Conservation (phyloP, 140 eudicot genomes). For the Oenanthe javanica region DNA sequence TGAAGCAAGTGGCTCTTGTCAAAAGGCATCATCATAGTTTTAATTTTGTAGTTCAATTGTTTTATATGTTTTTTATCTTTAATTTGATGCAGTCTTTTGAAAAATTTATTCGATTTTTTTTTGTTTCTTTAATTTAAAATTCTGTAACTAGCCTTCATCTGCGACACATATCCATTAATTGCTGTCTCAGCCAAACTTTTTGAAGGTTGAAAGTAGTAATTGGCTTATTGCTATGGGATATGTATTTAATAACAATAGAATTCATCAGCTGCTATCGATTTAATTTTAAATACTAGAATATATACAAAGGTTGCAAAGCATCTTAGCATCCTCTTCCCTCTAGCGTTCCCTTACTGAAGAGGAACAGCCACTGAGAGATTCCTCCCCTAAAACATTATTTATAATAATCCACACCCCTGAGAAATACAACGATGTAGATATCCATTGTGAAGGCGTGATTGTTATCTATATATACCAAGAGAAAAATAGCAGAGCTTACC, state of each 20-base stretch:
- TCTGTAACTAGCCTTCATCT: not conserved
- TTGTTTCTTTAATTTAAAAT: not conserved
- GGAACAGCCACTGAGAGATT: not conserved
- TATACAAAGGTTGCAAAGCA: not conserved
- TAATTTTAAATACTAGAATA: not conserved
- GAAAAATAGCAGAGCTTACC: not conserved
- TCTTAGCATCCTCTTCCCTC: not conserved
- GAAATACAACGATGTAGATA: not conserved
- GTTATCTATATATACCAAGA: not conserved
- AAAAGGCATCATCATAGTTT: not conserved
- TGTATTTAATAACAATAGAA: not conserved
- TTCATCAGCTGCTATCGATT: not conserved
- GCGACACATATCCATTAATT: not conserved
- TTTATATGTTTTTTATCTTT: not conserved
- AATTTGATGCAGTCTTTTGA: not conserved
- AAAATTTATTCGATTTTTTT: not conserved
- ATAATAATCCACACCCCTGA: not conserved
- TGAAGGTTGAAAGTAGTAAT: not conserved
- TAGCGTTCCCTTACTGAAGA: not conserved
- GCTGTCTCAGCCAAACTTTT: not conserved
- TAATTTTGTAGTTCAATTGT: not conserved
- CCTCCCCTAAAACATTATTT: not conserved
- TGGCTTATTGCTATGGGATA: not conserved
- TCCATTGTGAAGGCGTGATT: not conserved
- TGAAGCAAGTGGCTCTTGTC: not conserved